These are phyloP conservation scores for Eucalyptus victrix DNA, from an alignment of 345 rosid genomes.

Conservation along the genomic window DNA sequence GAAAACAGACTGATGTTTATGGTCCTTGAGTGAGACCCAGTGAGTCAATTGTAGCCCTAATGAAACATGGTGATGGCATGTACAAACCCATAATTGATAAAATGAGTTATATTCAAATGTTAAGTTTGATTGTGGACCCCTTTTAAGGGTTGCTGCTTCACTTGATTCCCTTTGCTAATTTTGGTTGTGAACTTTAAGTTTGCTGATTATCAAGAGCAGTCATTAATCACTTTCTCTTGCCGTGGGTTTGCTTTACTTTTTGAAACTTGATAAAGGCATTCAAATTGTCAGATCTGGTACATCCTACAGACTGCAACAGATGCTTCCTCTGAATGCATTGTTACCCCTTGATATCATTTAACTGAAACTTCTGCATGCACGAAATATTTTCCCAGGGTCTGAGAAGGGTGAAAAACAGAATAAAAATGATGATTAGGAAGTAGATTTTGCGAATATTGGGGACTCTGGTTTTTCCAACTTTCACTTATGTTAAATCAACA, in stretches of 20 bases:
- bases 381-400: not conserved
- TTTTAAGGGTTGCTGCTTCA: not conserved
- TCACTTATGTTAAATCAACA: not conserved
- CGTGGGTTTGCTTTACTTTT: not conserved
- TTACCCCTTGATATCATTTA: not conserved
- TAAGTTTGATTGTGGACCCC: not conserved
- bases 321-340: not conserved
- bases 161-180: not conserved
- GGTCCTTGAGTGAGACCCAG: not conserved
- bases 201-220: not conserved
- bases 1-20: not conserved
- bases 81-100: not conserved
- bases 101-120: not conserved
- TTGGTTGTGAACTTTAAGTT: not conserved
- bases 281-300: not conserved
- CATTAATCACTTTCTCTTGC: not conserved
- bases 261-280: not conserved
- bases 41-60: not conserved
- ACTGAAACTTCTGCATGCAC: not conserved
- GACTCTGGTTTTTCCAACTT: not conserved
- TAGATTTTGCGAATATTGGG: not conserved
- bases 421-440: not conserved
- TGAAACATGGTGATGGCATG: not conserved
- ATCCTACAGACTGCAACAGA: not conserved
- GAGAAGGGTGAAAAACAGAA: not conserved